Conservation (phyloP, 306 rosid genomes). For the Inga leiocalycina region DNA sequence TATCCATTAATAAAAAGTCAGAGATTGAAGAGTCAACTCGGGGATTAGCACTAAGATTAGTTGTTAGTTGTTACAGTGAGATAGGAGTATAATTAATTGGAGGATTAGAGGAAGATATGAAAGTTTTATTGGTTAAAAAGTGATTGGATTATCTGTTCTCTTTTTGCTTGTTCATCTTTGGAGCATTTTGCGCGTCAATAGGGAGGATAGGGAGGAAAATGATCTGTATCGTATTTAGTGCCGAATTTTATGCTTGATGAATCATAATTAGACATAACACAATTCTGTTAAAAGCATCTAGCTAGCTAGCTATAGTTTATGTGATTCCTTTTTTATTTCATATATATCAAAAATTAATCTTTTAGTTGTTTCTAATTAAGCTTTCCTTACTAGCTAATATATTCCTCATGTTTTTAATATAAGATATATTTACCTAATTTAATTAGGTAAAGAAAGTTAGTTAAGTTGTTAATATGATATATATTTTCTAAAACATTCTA, state of each 20-base stretch:
- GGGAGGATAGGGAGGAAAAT: conserved; percentile 8
- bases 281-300: neutral
- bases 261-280: neutral
- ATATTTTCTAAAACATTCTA: too few species aligned
- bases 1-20: neutral
- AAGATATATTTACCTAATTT: too few species aligned
- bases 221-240: neutral
- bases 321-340: too few species aligned
- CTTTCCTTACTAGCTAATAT: too few species aligned
- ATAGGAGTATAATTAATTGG: neutral
- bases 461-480: too few species aligned
- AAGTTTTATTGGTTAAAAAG: neutral
- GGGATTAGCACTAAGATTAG: neutral
- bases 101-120: neutral
- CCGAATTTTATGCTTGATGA: neutral
- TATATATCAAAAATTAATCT: too few species aligned
- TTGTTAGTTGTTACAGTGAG: neutral
- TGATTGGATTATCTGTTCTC: neutral
- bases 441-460: too few species aligned
- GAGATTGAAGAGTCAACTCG: conserved; percentile 3
- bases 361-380: too few species aligned
- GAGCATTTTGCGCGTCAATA: neutral
- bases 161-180: conserved; percentile 18
- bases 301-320: too few species aligned
- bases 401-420: too few species aligned